These are phyloP conservation scores for Karstenula rhodostoma DNA, from an alignment of 2,329 filamentous ascomycete genomes.

Conservation along the genomic window DNA sequence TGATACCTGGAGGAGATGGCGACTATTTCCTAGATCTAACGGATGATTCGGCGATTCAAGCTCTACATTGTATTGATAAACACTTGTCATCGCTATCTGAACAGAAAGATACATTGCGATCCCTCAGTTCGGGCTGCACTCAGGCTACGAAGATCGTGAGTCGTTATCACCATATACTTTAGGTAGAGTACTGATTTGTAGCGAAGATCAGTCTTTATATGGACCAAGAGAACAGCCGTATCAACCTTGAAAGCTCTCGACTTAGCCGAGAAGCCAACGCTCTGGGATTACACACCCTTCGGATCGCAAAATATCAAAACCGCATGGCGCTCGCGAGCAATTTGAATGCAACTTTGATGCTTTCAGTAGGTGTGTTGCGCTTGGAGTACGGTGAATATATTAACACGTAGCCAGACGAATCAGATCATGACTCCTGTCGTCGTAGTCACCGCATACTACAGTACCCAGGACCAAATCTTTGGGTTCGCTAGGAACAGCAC, in stretches of 20 bases:
- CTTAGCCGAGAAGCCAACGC: conserved; percentile 1
- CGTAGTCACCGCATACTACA: conserved; percentile 23
- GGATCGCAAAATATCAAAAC: not conserved
- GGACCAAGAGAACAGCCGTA: conserved; percentile 15
- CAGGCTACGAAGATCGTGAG: conserved; percentile 18
- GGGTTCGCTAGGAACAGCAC: conserved; percentile 17
- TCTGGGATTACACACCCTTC: conserved; percentile 12
- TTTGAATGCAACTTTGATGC: conserved; percentile 15
- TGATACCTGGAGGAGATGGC: conserved; percentile 12
- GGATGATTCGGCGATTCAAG: not conserved
- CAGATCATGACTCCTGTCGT: conserved; percentile 18
- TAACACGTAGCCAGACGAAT: conserved; percentile 14
- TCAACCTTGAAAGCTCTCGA: conserved; percentile 4
- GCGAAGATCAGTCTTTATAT: conserved; percentile 15
- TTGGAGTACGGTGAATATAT: not conserved
- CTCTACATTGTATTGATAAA: conserved; percentile 16
- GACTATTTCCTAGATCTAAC: conserved; percentile 24
- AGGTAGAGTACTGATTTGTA: not conserved
- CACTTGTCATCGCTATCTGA: conserved; percentile 21
- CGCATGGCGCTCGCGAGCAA: conserved; percentile 14
- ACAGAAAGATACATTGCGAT: conserved; percentile 10
- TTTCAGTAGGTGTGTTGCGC: conserved; percentile 12
- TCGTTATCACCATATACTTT: not conserved
- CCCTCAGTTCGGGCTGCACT: conserved; percentile 19
- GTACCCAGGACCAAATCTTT: conserved; percentile 22